Evolutionary conservation across 148 eudicot genomes (phyloP).

Genomic region (Rhododendron ferrugineum): DNA sequence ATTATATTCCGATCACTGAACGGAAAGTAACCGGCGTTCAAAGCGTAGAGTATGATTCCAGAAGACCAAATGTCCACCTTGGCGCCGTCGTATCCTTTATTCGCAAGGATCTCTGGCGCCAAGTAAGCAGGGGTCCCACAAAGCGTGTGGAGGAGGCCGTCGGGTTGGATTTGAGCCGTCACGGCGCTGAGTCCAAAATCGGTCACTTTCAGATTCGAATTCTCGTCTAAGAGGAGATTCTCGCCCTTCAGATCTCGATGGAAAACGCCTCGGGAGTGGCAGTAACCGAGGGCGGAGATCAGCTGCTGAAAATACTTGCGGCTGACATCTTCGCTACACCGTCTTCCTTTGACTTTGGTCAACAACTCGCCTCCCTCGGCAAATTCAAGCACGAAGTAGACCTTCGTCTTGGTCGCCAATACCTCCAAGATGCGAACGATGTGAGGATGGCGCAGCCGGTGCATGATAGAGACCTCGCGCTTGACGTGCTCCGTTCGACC

Average conservation of each 20-base stretch:
- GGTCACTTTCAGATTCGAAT: constrained; percentile 47
- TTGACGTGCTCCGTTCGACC: constrained; percentile 34
- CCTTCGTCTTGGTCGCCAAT: constrained; percentile 48
- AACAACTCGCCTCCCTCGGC: constrained; percentile 80
- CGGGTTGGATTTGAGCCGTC: constrained; percentile 30
- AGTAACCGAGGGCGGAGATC: constrained; percentile 57
- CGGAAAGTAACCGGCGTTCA: constrained; percentile 65
- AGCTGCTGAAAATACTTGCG: constrained; percentile 63
- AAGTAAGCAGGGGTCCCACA: constrained; percentile 91
- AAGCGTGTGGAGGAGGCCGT: constrained; percentile 49
- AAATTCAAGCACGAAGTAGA: constrained; percentile 60
- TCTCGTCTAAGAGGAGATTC: constrained; percentile 56
- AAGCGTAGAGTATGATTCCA: constrained; percentile 53
- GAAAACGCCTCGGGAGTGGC: constrained; percentile 56
- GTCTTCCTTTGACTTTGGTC: constrained; percentile 38
- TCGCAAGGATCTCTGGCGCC: constrained; percentile 67
- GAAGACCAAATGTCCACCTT: constrained; percentile 73
- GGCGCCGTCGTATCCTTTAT: constrained; percentile 71
- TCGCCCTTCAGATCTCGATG: constrained; percentile 76
- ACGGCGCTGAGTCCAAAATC: constrained; percentile 73
- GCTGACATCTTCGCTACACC: constrained; percentile 66
- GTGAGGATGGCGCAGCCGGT: constrained; percentile 47
- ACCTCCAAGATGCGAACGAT: constrained; percentile 57
- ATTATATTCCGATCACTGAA: constrained; percentile 47
- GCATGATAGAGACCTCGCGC: constrained; percentile 60